Percentiles rank a stretch among this genome's conserved stretches.
Conservation (phyloP, 1,284 basidiomycete genomes). For the Tetrapyrgos nigripes region DNA sequence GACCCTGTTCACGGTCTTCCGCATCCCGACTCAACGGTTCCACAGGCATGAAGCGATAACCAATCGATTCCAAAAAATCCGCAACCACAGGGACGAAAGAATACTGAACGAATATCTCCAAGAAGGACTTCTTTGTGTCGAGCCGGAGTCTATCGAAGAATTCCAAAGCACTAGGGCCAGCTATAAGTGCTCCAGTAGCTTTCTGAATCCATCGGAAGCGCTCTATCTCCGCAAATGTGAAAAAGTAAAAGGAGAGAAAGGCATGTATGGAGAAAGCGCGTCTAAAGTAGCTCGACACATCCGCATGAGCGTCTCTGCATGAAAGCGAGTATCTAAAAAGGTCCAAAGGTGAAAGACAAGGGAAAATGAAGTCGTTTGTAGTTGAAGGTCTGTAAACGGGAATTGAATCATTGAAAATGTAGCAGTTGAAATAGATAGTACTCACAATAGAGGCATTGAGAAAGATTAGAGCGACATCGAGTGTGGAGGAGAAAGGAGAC, state of each 20-base stretch:
- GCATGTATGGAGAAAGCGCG: background rate
- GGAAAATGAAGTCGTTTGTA: background rate
- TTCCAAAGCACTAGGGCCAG: background rate
- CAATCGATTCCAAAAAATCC: background rate
- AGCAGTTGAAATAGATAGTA: background rate
- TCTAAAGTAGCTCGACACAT: background rate
- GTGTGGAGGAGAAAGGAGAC: no score
- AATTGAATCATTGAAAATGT: background rate
- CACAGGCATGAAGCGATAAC: background rate
- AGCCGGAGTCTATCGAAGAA: background rate
- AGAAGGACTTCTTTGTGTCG: background rate
- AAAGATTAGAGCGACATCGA: no score
- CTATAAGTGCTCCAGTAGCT: background rate
- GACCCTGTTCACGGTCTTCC: background rate
- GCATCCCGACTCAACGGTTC: background rate
- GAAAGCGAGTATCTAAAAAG: background rate
- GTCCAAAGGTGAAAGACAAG: background rate
- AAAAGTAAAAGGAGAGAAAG: background rate
- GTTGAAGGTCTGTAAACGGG: background rate
- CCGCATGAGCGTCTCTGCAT: background rate
- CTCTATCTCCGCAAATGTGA: background rate
- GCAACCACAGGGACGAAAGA: background rate
- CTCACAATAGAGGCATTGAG: background rate
- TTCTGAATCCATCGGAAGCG: slow-evolving; percentile 3
- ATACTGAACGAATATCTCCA: slow-evolving; percentile 5